Evolutionary conservation across 495 filamentous ascomycete genomes (phyloP).

Genomic region (Acidiella bohemica): DNA sequence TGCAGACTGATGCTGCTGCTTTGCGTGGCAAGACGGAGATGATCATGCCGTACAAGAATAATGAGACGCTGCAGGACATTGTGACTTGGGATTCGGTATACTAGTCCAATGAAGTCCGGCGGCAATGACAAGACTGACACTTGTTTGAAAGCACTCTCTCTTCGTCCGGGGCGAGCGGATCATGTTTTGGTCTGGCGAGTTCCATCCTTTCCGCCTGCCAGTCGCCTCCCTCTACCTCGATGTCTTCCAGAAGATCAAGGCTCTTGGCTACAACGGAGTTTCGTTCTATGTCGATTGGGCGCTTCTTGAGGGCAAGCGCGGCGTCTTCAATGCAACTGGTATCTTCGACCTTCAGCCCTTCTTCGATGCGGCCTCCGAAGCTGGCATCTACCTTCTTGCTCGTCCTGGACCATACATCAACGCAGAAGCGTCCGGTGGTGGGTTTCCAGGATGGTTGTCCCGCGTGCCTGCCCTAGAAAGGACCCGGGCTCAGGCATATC

Average conservation of each 20-base stretch:
- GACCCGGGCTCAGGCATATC: constrained; percentile 43
- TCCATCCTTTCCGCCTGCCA: constrained; percentile 41
- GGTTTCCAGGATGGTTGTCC: constrained; percentile 48
- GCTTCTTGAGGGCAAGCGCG: constrained; percentile 60
- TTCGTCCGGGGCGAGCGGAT: constrained; percentile 55
- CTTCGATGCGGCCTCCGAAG: constrained; percentile 53
- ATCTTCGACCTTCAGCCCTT: constrained; percentile 57
- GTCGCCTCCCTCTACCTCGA: constrained; percentile 61
- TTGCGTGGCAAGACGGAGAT: constrained; percentile 4
- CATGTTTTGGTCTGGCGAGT: constrained; percentile 51
- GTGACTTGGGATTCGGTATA: constrained; percentile 17
- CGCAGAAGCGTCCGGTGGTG: constrained; percentile 45
- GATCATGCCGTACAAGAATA: constrained; percentile 20
- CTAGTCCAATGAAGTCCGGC: background rate
- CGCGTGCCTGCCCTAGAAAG: constrained; percentile 43
- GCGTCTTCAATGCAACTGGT: constrained; percentile 53
- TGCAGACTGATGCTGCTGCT: constrained; percentile 3
- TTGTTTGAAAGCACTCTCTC: constrained; percentile 56
- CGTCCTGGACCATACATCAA: constrained; percentile 47
- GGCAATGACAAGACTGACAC: background rate
- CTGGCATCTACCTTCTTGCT: constrained; percentile 63
- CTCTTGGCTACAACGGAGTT: constrained; percentile 47
- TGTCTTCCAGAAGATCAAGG: constrained; percentile 67
- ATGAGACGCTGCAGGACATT: constrained; percentile 29
- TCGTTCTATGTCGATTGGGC: constrained; percentile 63